phyloP scores from a whole-genome alignment of 1,284 basidiomycete genomes.

The Cryptococcus deneoformans region DNA sequence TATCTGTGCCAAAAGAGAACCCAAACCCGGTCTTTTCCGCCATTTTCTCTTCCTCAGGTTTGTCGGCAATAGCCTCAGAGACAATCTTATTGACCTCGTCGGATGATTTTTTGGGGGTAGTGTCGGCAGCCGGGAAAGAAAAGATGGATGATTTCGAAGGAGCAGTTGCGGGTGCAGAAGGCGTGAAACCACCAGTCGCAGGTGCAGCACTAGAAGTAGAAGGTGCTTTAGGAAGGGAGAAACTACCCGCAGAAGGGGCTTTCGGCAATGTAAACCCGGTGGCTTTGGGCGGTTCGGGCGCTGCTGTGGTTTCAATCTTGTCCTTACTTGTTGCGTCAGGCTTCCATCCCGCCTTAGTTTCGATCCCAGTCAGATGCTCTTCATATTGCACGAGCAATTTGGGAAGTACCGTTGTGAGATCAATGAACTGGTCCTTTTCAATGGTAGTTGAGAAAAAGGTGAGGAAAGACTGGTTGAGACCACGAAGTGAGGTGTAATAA shows the following conservation, averaged over 20 bases:
- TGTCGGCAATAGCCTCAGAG: conserved; percentile 31
- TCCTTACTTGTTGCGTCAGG: conserved; percentile 9
- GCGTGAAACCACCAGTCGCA: conserved; percentile 9
- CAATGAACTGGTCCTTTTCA: conserved; percentile 71
- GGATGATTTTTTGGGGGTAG: conserved; percentile 28
- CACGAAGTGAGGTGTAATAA: conserved; percentile 73
- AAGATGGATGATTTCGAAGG: background rate
- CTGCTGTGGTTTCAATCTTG: conserved; percentile 11
- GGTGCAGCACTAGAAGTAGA: conserved; percentile 15
- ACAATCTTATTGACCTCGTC: conserved; percentile 34
- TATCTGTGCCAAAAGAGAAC: conserved; percentile 18
- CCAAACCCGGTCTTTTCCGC: conserved; percentile 6
- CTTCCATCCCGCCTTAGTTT: conserved; percentile 51
- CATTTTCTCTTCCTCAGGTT: conserved; percentile 6
- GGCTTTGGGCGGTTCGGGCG: conserved; percentile 24
- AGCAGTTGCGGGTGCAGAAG: conserved; percentile 6
- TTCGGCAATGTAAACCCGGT: conserved; percentile 13
- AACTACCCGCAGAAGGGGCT: conserved; percentile 8
- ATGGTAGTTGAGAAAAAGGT: conserved; percentile 62
- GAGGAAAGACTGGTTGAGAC: conserved; percentile 72
- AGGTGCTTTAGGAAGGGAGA: conserved; percentile 4
- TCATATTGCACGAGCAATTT: conserved; percentile 64
- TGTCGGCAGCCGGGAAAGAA: background rate
- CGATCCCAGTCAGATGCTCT: conserved; percentile 58
- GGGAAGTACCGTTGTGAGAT: conserved; percentile 55